These are phyloP conservation scores for Endocalyx cinctus DNA, from an alignment of 2,329 filamentous ascomycete species.

Conservation along the genomic window DNA sequence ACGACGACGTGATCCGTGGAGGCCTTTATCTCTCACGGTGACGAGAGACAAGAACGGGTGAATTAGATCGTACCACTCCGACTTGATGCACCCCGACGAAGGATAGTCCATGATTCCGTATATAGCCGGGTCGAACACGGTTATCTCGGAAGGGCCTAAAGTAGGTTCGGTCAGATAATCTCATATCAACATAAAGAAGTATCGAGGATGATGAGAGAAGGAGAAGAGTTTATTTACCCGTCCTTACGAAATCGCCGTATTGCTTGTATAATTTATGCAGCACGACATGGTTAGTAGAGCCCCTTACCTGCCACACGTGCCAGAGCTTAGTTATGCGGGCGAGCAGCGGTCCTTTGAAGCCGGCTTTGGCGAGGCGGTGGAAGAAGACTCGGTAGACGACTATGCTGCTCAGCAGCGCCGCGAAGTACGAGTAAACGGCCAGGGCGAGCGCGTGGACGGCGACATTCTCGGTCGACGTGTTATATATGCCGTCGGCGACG, in stretches of 20 bases:
- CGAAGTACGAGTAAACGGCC: conserved; percentile 10
- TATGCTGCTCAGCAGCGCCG: conserved; percentile 25
- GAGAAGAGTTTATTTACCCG: conserved; percentile 10
- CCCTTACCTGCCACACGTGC: conserved; percentile 23
- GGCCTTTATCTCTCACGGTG: neutral
- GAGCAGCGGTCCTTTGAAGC: conserved; percentile 32
- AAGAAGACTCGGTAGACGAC: conserved; percentile 34
- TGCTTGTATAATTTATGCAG: conserved; percentile 15
- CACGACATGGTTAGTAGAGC: conserved; percentile 17
- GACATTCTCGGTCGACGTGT: neutral
- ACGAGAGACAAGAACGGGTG: neutral
- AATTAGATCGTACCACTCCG: conserved; percentile 21
- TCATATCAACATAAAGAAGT: too few species aligned
- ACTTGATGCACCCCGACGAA: conserved; percentile 19
- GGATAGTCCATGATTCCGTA: conserved; percentile 18
- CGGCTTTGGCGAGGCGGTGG: conserved; percentile 29
- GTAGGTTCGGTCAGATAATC: too few species aligned
- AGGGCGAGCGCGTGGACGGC: conserved; percentile 3
- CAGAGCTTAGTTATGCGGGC: conserved; percentile 33
- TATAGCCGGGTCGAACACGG: conserved; percentile 19
- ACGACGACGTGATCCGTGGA: neutral
- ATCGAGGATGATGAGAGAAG: neutral
- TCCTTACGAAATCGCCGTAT: conserved; percentile 23
- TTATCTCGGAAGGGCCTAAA: conserved; percentile 14
- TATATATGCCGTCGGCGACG: neutral